These are phyloP conservation scores for Thalassiosira hispida DNA, from an alignment of 352 stramenopile genomes.

Conservation along the genomic window DNA sequence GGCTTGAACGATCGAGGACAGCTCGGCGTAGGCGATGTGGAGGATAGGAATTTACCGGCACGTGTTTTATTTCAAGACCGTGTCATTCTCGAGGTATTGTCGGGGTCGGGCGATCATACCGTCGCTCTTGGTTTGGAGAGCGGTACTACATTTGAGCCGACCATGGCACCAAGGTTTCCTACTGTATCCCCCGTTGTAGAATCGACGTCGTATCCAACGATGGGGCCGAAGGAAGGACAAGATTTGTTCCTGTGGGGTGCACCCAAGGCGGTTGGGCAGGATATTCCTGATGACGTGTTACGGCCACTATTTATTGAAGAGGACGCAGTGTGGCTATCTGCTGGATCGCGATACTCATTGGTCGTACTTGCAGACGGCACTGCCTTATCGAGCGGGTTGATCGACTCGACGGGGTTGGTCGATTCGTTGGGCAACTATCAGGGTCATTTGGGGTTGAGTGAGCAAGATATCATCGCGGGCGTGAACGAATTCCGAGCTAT, in stretches of 20 bases:
- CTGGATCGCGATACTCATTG: conserved; percentile 47
- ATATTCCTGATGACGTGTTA: conserved; percentile 2
- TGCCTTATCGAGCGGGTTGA: conserved; percentile 41
- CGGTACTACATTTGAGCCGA: not conserved
- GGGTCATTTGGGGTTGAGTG: conserved; percentile 41
- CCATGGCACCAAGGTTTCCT: not conserved
- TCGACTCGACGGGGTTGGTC: conserved; percentile 48
- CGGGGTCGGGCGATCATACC: conserved; percentile 34
- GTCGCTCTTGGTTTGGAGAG: conserved; percentile 20
- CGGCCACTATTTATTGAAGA: not conserved
- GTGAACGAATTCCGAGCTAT: conserved; percentile 31
- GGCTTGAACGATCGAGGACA: conserved; percentile 50
- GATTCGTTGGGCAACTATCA: conserved; percentile 50
- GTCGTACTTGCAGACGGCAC: conserved; percentile 45
- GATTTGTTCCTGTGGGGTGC: conserved; percentile 33
- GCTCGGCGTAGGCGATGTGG: conserved; percentile 42
- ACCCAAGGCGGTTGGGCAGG: conserved; percentile 11
- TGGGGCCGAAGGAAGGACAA: not conserved
- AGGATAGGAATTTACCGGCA: conserved; percentile 40
- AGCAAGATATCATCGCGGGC: conserved; percentile 2
- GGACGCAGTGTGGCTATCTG: conserved; percentile 3
- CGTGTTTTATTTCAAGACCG: conserved; percentile 26
- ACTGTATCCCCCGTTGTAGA: not conserved
- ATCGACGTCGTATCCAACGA: not conserved
- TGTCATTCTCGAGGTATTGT: not conserved